Conservation (phyloP, 1,139 yeast genomes). For the Nadsonia starkeyi-henricii region DNA sequence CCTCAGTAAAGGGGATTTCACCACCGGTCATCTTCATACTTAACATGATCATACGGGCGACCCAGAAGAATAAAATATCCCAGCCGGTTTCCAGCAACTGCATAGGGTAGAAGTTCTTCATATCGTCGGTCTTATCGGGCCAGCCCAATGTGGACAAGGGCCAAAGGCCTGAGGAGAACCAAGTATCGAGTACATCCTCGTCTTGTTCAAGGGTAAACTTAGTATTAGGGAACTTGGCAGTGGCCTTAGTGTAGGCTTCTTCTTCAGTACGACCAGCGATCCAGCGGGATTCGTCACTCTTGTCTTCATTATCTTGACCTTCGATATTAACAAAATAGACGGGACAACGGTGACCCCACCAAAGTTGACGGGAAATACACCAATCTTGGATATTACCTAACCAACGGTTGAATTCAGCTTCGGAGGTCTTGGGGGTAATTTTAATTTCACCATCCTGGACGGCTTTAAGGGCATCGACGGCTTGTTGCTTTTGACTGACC, state of each 20-base stretch:
- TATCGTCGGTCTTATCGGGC: constrained; percentile 68
- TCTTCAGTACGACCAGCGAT: constrained; percentile 71
- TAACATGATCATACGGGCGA: constrained; percentile 86
- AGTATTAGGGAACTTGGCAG: constrained; percentile 51
- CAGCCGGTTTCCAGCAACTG: constrained; percentile 95
- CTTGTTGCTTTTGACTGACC: constrained; percentile 88
- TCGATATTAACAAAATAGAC: constrained; percentile 78
- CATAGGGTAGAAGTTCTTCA: constrained; percentile 75
- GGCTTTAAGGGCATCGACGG: constrained; percentile 73
- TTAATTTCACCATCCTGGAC: constrained; percentile 71
- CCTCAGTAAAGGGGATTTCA: constrained; percentile 84
- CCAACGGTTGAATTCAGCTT: constrained; percentile 92
- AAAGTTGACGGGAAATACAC: constrained; percentile 97
- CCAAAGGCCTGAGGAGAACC: constrained; percentile 98
- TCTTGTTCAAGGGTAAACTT: constrained; percentile 78
- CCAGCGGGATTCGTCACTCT: constrained; percentile 71
- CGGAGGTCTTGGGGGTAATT: constrained; percentile 79
- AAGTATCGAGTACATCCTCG: constrained; percentile 95
- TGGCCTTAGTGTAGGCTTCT: constrained; percentile 79
- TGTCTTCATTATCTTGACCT: constrained; percentile 36
- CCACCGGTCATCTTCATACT: constrained; percentile 91
- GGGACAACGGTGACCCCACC: constrained; percentile 99
- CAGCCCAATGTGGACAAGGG: constrained; percentile 94
- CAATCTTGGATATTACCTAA: constrained; percentile 93
- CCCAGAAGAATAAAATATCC: constrained; percentile 99